Percentiles rank a stretch among this genome's conserved stretches.
Conservation (phyloP, 1,284 basidiomycete genomes). For the Anthracocystis setariae region DNA sequence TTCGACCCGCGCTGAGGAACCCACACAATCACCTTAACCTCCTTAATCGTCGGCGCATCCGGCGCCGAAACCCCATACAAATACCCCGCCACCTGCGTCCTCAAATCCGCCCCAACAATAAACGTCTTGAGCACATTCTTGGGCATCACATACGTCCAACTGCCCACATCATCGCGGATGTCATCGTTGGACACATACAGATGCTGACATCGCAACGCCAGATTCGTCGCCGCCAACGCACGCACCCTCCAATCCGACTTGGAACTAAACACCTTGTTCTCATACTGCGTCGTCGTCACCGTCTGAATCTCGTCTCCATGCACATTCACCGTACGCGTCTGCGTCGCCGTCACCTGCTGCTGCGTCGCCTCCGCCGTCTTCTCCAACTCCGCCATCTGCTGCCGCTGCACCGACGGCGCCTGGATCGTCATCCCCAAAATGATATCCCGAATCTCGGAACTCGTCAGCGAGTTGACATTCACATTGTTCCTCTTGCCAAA, state of each 20-base stretch:
- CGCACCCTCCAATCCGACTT: slow-evolving; percentile 99
- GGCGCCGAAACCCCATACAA: slow-evolving; percentile 91
- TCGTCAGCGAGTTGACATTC: slow-evolving; percentile 95
- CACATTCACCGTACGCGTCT: slow-evolving; percentile 96
- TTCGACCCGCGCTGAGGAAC: slow-evolving; percentile 96
- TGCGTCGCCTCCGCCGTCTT: slow-evolving; percentile 88
- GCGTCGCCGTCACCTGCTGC: slow-evolving; percentile 95
- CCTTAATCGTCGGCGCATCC: slow-evolving; percentile 98
- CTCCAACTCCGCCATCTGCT: slow-evolving; percentile 99
- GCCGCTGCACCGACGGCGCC: slow-evolving; percentile 82
- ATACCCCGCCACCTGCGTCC: slow-evolving; percentile 94
- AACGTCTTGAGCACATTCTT: slow-evolving; percentile 97
- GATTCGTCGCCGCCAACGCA: slow-evolving; percentile 93
- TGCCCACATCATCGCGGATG: slow-evolving; percentile 94
- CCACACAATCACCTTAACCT: slow-evolving; percentile 96
- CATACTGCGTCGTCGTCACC: slow-evolving; percentile 96
- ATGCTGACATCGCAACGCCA: slow-evolving; percentile 94
- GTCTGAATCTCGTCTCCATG: slow-evolving; percentile 97
- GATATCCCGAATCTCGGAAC: slow-evolving; percentile 81
- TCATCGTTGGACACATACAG: slow-evolving; percentile 99
- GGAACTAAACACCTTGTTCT: slow-evolving; percentile 94
- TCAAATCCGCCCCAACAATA: slow-evolving; percentile 89
- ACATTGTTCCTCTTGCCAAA: slow-evolving; percentile 99
- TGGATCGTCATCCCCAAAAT: slow-evolving; percentile 83
- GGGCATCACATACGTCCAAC: slow-evolving; percentile 92